A percentile compares a stretch with the other conserved stretches of the same genome.
phyloP scores from a whole-genome alignment of 2,329 filamentous ascomycete species.

The Curvularia sp. region DNA sequence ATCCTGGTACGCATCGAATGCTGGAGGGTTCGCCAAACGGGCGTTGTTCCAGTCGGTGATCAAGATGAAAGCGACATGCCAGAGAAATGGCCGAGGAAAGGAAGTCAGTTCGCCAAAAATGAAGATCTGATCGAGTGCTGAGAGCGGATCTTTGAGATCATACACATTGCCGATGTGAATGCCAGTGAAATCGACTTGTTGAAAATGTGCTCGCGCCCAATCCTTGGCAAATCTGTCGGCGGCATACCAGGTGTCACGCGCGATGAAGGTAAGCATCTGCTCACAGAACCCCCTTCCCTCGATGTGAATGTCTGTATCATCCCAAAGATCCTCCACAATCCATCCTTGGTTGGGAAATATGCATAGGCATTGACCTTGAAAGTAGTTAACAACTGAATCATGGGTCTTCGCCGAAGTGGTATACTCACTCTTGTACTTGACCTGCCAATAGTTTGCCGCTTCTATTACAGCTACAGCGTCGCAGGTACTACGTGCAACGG shows the following conservation, averaged over 20 bases:
- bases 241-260: slow-evolving; percentile 28
- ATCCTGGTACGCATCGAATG: neutral
- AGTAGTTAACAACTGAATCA: neutral
- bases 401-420: neutral
- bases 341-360: slow-evolving; percentile 39
- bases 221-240: slow-evolving; percentile 30
- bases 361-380: slow-evolving; percentile 27
- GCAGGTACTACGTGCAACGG: slow-evolving; percentile 37
- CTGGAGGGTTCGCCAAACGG: slow-evolving; percentile 7
- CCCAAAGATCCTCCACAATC: slow-evolving; percentile 45
- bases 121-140: slow-evolving; percentile 42
- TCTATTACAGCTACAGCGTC: slow-evolving; percentile 23
- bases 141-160: slow-evolving; percentile 26
- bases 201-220: slow-evolving; percentile 32
- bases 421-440: slow-evolving; percentile 27
- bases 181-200: slow-evolving; percentile 29
- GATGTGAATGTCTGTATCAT: slow-evolving; percentile 42
- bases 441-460: slow-evolving; percentile 32
- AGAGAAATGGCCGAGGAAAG: slow-evolving; percentile 40
- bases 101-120: slow-evolving; percentile 29
- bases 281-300: slow-evolving; percentile 38
- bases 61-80: slow-evolving; percentile 37
- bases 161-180: slow-evolving; percentile 26
- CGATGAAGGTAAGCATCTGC: slow-evolving; percentile 40
- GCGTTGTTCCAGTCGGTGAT: slow-evolving; percentile 25